Percentiles rank a stretch among this genome's conserved stretches.
These are phyloP conservation scores for Saccharata proteae DNA, from an alignment of 2,329 filamentous ascomycete genomes.

Conservation along the genomic window DNA sequence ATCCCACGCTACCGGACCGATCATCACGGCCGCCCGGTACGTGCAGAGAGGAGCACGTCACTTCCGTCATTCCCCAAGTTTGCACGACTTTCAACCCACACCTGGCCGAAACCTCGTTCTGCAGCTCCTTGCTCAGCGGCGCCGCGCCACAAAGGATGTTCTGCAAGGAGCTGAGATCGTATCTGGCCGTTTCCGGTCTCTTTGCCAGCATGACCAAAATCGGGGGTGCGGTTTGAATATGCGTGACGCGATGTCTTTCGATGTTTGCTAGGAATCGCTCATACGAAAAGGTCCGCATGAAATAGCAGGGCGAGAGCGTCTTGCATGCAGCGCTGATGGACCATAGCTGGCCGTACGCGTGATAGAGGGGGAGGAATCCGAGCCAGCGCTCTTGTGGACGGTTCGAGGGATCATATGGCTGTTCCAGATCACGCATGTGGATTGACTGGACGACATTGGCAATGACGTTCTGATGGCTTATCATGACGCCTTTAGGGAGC, in stretches of 20 bases:
- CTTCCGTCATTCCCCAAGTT: conserved; percentile 44
- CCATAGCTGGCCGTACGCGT: conserved; percentile 29
- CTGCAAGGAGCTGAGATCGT: conserved; percentile 21
- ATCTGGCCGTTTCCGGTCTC: conserved; percentile 19
- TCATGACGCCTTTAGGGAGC: conserved; percentile 33
- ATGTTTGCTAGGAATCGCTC: conserved; percentile 21
- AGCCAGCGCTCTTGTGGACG: conserved; percentile 23
- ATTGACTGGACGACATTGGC: conserved; percentile 27
- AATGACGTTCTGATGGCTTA: conserved; percentile 31
- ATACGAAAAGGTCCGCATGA: conserved; percentile 29
- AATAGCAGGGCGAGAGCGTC: conserved; percentile 21
- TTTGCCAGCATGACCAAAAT: conserved; percentile 28
- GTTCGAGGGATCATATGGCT: conserved; percentile 13
- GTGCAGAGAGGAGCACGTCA: conserved; percentile 25
- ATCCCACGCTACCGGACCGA: conserved; percentile 2
- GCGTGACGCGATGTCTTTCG: conserved; percentile 24
- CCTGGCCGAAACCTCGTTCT: conserved; percentile 25
- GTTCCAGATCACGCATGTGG: conserved; percentile 26
- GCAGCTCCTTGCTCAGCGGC: conserved; percentile 25
- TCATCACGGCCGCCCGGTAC: conserved; percentile 4
- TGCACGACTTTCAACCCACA: conserved; percentile 26
- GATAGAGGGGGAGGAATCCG: conserved; percentile 21
- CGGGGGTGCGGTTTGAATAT: conserved; percentile 28
- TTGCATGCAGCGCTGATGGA: conserved; percentile 25
- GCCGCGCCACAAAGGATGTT: conserved; percentile 28